Evolutionary conservation across 441 rosid species (phyloP).

Genomic region (Croton laevigatus): DNA sequence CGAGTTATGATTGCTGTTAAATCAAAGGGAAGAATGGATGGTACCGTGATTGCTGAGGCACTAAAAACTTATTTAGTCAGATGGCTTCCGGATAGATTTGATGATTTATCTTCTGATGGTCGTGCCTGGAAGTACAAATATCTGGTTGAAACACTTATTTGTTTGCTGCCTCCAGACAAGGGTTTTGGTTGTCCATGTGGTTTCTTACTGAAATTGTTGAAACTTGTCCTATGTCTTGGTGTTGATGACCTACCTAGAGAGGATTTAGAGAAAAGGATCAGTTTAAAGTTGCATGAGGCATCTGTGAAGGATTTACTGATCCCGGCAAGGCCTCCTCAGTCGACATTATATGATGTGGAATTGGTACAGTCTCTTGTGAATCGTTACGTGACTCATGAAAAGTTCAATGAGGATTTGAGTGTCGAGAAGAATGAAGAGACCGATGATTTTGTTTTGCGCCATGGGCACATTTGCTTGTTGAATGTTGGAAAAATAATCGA

Average conservation of each 20-base stretch:
- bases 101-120: constrained; percentile 51
- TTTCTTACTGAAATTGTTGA: constrained; percentile 78
- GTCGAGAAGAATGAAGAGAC: constrained; percentile 36
- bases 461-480: constrained; percentile 50
- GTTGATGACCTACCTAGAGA: constrained; percentile 50
- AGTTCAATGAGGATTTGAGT: constrained; percentile 32
- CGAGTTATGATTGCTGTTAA: constrained; percentile 63
- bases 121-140: constrained; percentile 44
- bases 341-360: constrained; percentile 62
- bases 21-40: constrained; percentile 82
- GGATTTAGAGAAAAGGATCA: constrained; percentile 53
- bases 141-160: constrained; percentile 67
- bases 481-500: constrained; percentile 67
- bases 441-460: constrained; percentile 45
- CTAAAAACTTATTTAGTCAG: constrained; percentile 67
- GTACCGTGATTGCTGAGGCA: constrained; percentile 69
- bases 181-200: constrained; percentile 62
- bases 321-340: constrained; percentile 45
- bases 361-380: constrained; percentile 59
- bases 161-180: constrained; percentile 65
- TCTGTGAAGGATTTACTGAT: constrained; percentile 66
- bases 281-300: constrained; percentile 72
- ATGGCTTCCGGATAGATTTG: constrained; percentile 78
- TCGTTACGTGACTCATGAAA: constrained; percentile 45
- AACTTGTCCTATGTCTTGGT: constrained; percentile 61